These are phyloP conservation scores for Salix koriyanagi DNA, from an alignment of 345 rosid species.

Conservation along the genomic window DNA sequence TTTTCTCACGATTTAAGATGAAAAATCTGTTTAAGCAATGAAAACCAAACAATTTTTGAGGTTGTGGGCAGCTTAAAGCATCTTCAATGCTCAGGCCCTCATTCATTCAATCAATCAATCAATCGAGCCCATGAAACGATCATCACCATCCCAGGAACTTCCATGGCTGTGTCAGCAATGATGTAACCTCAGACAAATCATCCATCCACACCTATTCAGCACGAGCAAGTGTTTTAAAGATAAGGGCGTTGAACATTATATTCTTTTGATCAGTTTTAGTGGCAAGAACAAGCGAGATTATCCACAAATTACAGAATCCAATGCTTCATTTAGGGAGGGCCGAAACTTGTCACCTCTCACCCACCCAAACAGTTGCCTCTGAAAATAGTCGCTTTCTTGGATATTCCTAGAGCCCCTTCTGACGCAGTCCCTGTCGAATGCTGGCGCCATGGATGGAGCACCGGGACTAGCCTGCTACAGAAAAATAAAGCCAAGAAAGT, in stretches of 20 bases:
- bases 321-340: neutral
- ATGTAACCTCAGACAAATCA: neutral
- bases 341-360: neutral
- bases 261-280: neutral
- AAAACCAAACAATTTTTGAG: too few species aligned
- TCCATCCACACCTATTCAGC: neutral
- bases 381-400: neutral
- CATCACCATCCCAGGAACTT: neutral
- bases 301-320: constrained; percentile 11
- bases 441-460: neutral
- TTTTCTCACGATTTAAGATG: too few species aligned
- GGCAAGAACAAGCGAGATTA: constrained; percentile 6
- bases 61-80: neutral
- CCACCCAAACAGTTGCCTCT: constrained; percentile 4
- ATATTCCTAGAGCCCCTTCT: neutral
- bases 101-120: too few species aligned
- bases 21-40: too few species aligned
- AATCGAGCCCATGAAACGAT: too few species aligned
- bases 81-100: neutral
- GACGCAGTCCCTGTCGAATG: neutral
- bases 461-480: neutral
- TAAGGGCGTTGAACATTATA: neutral
- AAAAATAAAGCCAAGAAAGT: neutral
- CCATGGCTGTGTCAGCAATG: constrained; percentile 1
- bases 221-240: neutral